Percentiles rank a stretch among this genome's conserved stretches.
Evolutionary conservation across 306 rosid genomes (phyloP).

Genomic region (Pueraria montana): DNA sequence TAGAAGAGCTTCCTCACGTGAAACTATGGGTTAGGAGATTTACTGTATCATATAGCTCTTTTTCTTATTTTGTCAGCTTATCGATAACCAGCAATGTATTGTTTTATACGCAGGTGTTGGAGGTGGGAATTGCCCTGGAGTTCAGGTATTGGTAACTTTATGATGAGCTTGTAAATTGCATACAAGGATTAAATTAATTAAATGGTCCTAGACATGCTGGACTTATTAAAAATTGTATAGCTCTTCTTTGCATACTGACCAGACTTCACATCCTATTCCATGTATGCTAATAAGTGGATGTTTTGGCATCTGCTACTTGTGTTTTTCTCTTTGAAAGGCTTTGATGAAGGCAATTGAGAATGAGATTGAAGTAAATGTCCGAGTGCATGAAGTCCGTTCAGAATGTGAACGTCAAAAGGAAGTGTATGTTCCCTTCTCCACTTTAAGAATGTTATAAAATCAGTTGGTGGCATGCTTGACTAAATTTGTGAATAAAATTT

Average conservation of each 20-base stretch:
- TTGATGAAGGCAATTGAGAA: constrained; percentile 86
- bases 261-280: constrained; percentile 11
- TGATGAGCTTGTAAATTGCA: constrained; percentile 26
- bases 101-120: constrained; percentile 65
- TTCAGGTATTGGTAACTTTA: constrained; percentile 68
- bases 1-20: constrained; percentile 82
- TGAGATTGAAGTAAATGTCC: constrained; percentile 92
- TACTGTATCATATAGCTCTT: constrained; percentile 11
- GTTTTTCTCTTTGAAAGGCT: constrained; percentile 61
- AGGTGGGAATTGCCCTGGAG: constrained; percentile 76
- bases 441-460: constrained; percentile 26
- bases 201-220: constrained; percentile 18
- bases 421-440: constrained; percentile 66
- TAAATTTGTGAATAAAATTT: constrained; percentile 17
- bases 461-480: neutral
- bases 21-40: constrained; percentile 65
- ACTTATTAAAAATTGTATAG: constrained; percentile 16
- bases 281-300: constrained; percentile 19
- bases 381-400: constrained; percentile 93
- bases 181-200: constrained; percentile 36
- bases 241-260: constrained; percentile 15
- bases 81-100: constrained; percentile 26
- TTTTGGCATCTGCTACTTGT: constrained; percentile 32
- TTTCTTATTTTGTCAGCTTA: constrained; percentile 26
- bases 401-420: constrained; percentile 91